Evolutionary conservation across 805 yeast species (phyloP), one percentile per base, ranked within the genome.

Genomic region (Cyberlindnera samutprakarnensis): DNA sequence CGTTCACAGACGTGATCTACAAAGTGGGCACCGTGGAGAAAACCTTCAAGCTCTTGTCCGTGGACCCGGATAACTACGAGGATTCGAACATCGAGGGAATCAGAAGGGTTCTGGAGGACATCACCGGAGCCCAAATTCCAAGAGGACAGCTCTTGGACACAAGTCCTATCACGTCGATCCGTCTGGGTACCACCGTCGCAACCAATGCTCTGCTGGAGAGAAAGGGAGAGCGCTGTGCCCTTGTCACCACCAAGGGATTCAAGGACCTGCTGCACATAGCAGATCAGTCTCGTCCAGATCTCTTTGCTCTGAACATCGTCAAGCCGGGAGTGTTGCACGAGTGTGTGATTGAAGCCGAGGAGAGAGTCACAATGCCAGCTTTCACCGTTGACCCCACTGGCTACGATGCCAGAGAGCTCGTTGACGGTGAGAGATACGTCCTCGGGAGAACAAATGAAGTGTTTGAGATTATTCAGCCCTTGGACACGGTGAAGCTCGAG

Each of bases 281-380:
- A 4, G 69, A 67, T 42, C 76, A 70, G 41, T 62, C 74, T 5
- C 56, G 76, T 41, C 76, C 76, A 4, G 60, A 64, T 33, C 59
- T 69, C 18, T 70, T 70, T 40, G 73, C 69, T 38, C 52, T 70
- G 42, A 63, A 68, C 15, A 69, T 70, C 23, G 57, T 56, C 18
- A 69, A 68, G 37, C 66, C 70, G 27, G 68, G 61, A 7, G 70
- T 64, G 14, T 53, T 70, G 31, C 69, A 68, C 32, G 54, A 56
- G 14, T 37, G 46, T 16, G 72, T 67, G 5, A 50, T 70, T 18
- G 75, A 70, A 43, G 56, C 66, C 25, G 71, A 67, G 36, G 76
- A 68, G 43, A 53, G 76, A 39, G 70, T 70, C 23, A 67, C 94
- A 1, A 62, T 82, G 30, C 88, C 72, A 36, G 78, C 71, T 31